These are phyloP conservation scores for Tetradesmus lagerheimii DNA, from an alignment of 139 green algal species.

Conservation along the genomic window DNA sequence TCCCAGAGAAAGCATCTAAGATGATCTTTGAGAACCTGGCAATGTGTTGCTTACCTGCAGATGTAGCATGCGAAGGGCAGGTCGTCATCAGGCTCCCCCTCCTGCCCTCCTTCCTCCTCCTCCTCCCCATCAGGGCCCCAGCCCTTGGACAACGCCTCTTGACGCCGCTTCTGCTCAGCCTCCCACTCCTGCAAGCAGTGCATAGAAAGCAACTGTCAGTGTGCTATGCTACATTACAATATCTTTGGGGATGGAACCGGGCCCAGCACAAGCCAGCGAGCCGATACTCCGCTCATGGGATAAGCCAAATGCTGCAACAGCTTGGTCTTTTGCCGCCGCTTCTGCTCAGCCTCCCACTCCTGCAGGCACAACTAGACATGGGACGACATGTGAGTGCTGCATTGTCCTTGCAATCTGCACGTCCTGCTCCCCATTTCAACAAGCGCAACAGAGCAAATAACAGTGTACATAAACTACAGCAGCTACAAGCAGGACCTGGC, in stretches of 20 bases:
- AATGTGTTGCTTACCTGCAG: conserved; percentile 49
- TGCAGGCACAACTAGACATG: conserved; percentile 42
- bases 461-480: neutral
- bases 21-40: too few species aligned
- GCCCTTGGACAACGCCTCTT: conserved; percentile 67
- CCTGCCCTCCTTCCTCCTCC: neutral
- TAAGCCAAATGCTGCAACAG: too few species aligned
- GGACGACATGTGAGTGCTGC: too few species aligned
- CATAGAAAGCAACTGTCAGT: conserved; percentile 30
- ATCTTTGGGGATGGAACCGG: too few species aligned
- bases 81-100: conserved; percentile 27
- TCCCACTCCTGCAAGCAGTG: conserved; percentile 87
- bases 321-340: conserved; percentile 79
- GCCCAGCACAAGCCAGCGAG: too few species aligned
- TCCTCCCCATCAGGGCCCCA: conserved; percentile 26
- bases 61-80: conserved; percentile 43
- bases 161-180: conserved; percentile 88
- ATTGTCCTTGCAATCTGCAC: too few species aligned
- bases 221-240: too few species aligned
- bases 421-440: too few species aligned
- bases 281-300: too few species aligned
- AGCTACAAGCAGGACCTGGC: too few species aligned
- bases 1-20: too few species aligned
- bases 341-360: conserved; percentile 97
- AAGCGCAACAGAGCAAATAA: conserved; percentile 9